Conservation (phyloP, 305 asterid species). For the Coffea humblotiana region DNA sequence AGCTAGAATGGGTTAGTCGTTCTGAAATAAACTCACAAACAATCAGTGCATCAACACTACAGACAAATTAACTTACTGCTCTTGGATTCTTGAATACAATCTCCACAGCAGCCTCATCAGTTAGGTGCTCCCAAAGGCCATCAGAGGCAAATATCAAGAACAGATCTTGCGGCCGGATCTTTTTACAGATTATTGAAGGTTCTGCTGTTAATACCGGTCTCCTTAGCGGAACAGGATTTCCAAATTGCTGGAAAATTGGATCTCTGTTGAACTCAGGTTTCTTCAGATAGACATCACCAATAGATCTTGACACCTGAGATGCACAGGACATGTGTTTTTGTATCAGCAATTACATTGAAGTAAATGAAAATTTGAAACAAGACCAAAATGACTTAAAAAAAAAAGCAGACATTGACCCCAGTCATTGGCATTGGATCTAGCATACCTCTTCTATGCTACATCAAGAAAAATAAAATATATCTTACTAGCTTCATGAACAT, state of each 20-base stretch:
- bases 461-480: constrained; percentile 35
- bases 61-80: neutral
- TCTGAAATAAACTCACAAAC: too few relatives aligned
- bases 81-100: constrained; percentile 38
- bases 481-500: constrained; percentile 41
- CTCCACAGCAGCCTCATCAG: constrained; percentile 39
- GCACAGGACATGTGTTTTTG: neutral
- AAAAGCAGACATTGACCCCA: constrained; percentile 20
- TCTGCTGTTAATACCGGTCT: constrained; percentile 45
- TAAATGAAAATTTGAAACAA: neutral
- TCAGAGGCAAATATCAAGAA: constrained; percentile 50
- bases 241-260: constrained; percentile 36
- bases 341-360: neutral
- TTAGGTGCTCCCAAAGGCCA: constrained; percentile 50
- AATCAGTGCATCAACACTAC: neutral
- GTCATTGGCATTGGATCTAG: constrained; percentile 29
- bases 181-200: constrained; percentile 35
- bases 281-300: constrained; percentile 43
- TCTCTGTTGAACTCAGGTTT: constrained; percentile 45
- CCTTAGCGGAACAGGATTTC: constrained; percentile 37
- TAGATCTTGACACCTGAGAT: constrained; percentile 44
- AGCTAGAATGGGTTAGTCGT: too few relatives aligned
- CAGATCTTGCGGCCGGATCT: constrained; percentile 35
- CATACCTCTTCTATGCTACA: constrained; percentile 42
- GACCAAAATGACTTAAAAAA: neutral